phyloP scores from a whole-genome alignment of 768 basidiomycete genomes.

The Coprinopsis sp. region DNA sequence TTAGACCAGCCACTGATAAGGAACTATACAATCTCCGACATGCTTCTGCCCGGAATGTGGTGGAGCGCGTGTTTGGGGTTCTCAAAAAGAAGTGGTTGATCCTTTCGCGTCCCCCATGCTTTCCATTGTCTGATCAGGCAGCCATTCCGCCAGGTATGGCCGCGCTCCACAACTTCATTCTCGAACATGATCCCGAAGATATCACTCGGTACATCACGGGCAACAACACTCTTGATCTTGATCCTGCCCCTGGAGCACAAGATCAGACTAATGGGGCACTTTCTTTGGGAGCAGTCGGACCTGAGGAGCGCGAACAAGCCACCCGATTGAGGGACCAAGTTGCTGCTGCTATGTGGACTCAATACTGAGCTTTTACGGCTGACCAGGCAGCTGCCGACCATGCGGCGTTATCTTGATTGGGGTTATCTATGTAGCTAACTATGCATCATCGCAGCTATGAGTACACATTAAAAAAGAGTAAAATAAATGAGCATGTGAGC shows the following conservation, averaged over 20 bases:
- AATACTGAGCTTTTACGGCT: neutral
- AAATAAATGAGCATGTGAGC: slow-evolving; percentile 3
- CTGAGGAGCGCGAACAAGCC: slow-evolving; percentile 6
- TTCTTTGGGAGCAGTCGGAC: slow-evolving; percentile 25
- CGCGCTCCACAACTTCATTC: slow-evolving; percentile 30
- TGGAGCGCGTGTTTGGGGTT: slow-evolving; percentile 30
- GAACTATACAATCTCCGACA: slow-evolving; percentile 30
- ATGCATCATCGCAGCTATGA: too few relatives aligned
- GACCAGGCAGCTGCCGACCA: neutral
- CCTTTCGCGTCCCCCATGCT: slow-evolving; percentile 18
- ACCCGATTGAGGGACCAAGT: neutral
- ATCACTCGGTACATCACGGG: slow-evolving; percentile 15
- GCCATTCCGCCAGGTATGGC: slow-evolving; percentile 21
- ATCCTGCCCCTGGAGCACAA: neutral
- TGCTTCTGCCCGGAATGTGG: slow-evolving; percentile 23
- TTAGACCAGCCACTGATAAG: slow-evolving; percentile 20
- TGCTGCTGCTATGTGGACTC: neutral
- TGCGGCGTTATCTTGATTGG: slow-evolving; percentile 3
- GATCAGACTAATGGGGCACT: slow-evolving; percentile 3
- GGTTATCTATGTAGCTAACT: too few relatives aligned
- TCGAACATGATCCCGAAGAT: slow-evolving; percentile 24
- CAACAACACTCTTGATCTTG: slow-evolving; percentile 4
- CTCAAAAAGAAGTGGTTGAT: slow-evolving; percentile 20
- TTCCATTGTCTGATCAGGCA: slow-evolving; percentile 22
- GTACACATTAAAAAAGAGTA: neutral